These are phyloP conservation scores for Zygosaccharomyces kombuchaensis DNA, from an alignment of 805 yeast species.

Conservation along the genomic window DNA sequence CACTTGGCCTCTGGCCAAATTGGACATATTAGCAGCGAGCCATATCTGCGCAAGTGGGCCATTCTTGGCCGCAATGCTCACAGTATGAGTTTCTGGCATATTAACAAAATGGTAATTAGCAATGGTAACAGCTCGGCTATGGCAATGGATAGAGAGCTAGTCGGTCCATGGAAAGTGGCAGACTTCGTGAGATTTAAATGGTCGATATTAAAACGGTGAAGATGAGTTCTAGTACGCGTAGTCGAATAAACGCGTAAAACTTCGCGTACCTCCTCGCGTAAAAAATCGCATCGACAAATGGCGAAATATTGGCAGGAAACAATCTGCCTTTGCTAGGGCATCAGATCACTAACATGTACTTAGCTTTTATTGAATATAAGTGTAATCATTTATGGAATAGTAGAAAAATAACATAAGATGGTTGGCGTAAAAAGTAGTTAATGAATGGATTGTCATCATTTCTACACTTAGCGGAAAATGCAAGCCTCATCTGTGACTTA, in stretches of 20 bases:
- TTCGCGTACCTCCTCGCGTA: conserved; percentile 3
- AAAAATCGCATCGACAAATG: not conserved
- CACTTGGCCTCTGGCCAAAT: conserved; percentile 44
- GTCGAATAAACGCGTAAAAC: conserved; percentile 4
- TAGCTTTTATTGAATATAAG: conserved; percentile 4
- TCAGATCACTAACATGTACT: not conserved
- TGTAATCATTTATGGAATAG: conserved; percentile 4
- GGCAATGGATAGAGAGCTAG: not conserved
- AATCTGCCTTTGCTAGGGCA: not conserved
- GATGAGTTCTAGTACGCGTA: not conserved
- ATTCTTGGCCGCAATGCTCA: conserved; percentile 44
- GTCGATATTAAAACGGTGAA: not conserved
- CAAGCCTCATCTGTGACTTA: not conserved
- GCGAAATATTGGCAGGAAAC: not conserved
- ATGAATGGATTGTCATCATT: not conserved
- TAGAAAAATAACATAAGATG: not conserved
- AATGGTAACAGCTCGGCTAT: not conserved
- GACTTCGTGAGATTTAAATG: not conserved
- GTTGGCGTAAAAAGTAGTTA: not conserved
- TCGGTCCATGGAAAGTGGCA: not conserved
- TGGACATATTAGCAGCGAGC: conserved; percentile 78
- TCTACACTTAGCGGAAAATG: not conserved
- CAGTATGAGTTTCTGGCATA: conserved; percentile 6
- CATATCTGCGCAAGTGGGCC: conserved; percentile 89
- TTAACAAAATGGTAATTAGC: not conserved